Evolutionary conservation across 2,329 filamentous ascomycete species (phyloP).

Genomic region (Botrytis deweyae): DNA sequence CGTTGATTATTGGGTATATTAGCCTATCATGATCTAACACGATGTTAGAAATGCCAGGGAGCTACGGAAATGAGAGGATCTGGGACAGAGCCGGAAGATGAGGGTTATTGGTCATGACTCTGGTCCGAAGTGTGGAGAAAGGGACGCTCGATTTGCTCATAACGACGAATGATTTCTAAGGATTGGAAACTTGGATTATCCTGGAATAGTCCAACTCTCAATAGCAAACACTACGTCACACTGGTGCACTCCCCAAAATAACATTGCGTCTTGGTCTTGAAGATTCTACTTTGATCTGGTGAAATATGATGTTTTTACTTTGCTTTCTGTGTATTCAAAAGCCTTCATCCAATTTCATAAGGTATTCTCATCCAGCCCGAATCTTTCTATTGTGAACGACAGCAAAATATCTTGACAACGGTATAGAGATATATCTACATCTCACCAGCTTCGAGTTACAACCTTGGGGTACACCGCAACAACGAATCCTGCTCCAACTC

Average conservation of each 20-base stretch:
- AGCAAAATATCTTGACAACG: not conserved
- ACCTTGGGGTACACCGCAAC: not conserved
- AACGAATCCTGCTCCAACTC: not conserved
- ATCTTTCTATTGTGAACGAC: not conserved
- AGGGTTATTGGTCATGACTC: slow-evolving; percentile 31
- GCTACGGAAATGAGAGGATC: slow-evolving; percentile 22
- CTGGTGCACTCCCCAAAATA: too few relatives aligned
- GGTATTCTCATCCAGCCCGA: not conserved
- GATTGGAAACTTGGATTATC: not conserved
- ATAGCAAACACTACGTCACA: not conserved
- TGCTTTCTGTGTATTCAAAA: not conserved
- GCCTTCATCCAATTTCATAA: not conserved
- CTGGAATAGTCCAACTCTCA: not conserved
- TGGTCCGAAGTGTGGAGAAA: not conserved
- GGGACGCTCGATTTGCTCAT: not conserved
- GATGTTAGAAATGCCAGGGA: slow-evolving; percentile 27
- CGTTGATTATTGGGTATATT: too few relatives aligned
- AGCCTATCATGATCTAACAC: slow-evolving; percentile 12
- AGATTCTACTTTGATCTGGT: not conserved
- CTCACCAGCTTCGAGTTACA: too few relatives aligned
- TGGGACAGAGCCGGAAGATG: slow-evolving; percentile 26
- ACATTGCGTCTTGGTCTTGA: not conserved
- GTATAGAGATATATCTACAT: not conserved
- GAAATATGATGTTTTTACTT: not conserved
- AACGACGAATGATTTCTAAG: not conserved